phyloP scores from a whole-genome alignment of 768 basidiomycete genomes.

The Chiua virens region DNA sequence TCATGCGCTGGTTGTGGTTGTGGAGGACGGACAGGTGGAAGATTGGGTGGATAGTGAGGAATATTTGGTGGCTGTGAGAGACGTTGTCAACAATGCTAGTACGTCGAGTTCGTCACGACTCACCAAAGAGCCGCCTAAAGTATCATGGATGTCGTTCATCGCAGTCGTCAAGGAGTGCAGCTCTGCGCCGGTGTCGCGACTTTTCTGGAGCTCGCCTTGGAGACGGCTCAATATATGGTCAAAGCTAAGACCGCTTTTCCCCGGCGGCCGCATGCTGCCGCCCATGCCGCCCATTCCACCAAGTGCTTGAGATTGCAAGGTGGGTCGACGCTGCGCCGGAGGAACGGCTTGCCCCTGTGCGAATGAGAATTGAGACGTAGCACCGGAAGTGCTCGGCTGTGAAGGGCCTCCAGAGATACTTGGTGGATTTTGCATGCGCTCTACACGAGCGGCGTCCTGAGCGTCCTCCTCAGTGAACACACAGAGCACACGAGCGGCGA shows the following conservation, averaged over 20 bases:
- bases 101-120: slow-evolving; percentile 27
- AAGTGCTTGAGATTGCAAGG: slow-evolving; percentile 58
- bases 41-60: slow-evolving; percentile 59
- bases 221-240: slow-evolving; percentile 88
- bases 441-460: slow-evolving; percentile 66
- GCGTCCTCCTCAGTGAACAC: slow-evolving; percentile 86
- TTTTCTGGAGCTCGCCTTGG: slow-evolving; percentile 94
- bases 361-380: slow-evolving; percentile 41
- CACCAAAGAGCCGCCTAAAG: slow-evolving; percentile 80
- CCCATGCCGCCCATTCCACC: slow-evolving; percentile 78
- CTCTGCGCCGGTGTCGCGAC: slow-evolving; percentile 89
- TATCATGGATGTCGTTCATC: slow-evolving; percentile 92
- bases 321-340: slow-evolving; percentile 52
- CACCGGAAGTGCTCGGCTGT: slow-evolving; percentile 36
- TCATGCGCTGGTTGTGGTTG: slow-evolving; percentile 22
- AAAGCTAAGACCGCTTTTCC: slow-evolving; percentile 86
- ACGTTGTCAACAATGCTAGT: slow-evolving; percentile 1
- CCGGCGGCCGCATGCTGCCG: slow-evolving; percentile 65
- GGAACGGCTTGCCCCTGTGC: slow-evolving; percentile 36
- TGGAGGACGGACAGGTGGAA: slow-evolving; percentile 64
- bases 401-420: slow-evolving; percentile 26
- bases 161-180: slow-evolving; percentile 71
- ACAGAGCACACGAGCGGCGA: slow-evolving; percentile 91
- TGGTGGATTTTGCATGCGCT: slow-evolving; percentile 56
- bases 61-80: slow-evolving; percentile 54